Evolutionary conservation across 768 basidiomycete genomes (phyloP), one percentile per base, ranked within the genome.

Genomic region (Lentinus brumalis): DNA sequence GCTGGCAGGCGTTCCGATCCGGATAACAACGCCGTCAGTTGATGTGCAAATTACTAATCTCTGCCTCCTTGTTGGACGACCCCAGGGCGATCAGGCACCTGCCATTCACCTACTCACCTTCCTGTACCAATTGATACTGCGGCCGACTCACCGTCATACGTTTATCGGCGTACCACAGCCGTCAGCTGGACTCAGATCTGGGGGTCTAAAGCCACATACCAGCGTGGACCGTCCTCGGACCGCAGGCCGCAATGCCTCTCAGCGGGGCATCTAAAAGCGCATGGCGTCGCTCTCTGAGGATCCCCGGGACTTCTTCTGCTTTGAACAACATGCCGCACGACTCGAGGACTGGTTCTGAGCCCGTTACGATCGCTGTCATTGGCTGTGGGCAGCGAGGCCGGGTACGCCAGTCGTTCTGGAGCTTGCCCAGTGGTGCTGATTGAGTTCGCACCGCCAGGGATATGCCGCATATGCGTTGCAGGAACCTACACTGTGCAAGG

Each of bases 341-440:
- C 26, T 49, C 58, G 30, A 59, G 50, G n/a, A 59, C 50, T 49
- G 41, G 54, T 15, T 16, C 59, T 9, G 56, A 73, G 18, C 83
- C 86, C 11, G 76, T 94, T 47, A 94, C 91, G 0, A 66, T 95
- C 39, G 92, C 86, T 14, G 76, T 95, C 61, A 73, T 96, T 35
- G 94, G 94, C 18, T 92, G 91, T 67, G 94, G 94, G 6, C 86
- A 91, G 70, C 85, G 94, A 57, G 94, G 93, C 54, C 81, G 79
- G 77, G 92, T 92, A 62, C 39, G 75, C 62, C 42, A 40, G 30
- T 10, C 1, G n/a, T 26, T 30, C 9, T 52, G 30, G 31, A 18
- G 11, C 21, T 26, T 5, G 47, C 10, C 30, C 47, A 14, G 14
- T 26, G 14, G 12, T 45, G 41, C 32, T 31, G 29, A 54, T 42